A percentile compares a stretch with the other conserved stretches of the same genome.
Evolutionary conservation across 2,329 filamentous ascomycete species (phyloP).

Genomic region (Trichoderma sp.): DNA sequence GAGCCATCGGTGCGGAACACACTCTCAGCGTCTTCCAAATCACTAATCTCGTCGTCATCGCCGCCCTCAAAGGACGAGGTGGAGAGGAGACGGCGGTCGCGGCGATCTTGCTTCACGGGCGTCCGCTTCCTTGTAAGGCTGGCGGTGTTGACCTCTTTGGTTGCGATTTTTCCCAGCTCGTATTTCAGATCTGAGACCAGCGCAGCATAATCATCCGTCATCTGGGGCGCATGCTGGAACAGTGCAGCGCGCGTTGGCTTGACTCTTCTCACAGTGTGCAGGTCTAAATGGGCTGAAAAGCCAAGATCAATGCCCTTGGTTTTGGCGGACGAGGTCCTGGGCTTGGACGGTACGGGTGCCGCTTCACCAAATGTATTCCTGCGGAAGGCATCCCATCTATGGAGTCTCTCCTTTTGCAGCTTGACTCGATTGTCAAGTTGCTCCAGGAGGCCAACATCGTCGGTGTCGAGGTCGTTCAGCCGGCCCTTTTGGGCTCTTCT

Average conservation of each 20-base stretch:
- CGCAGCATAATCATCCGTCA: constrained; percentile 49
- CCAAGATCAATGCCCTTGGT: constrained; percentile 56
- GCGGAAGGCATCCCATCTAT: constrained; percentile 74
- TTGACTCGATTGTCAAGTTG: constrained; percentile 71
- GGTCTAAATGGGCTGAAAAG: constrained; percentile 56
- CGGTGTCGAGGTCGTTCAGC: constrained; percentile 59
- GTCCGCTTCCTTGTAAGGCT: constrained; percentile 9
- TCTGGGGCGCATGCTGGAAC: constrained; percentile 32
- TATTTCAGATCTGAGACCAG: constrained; percentile 49
- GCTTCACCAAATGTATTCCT: constrained; percentile 49
- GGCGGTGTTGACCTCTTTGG: constrained; percentile 27
- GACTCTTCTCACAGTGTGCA: constrained; percentile 48
- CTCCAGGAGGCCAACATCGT: constrained; percentile 61
- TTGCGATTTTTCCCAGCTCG: constrained; percentile 44
- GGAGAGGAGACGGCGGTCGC: constrained; percentile 22
- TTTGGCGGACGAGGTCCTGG: constrained; percentile 32
- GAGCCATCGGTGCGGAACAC: constrained; percentile 32
- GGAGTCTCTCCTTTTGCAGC: constrained; percentile 68
- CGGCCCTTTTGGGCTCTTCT: constrained; percentile 63
- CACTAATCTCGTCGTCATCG: constrained; percentile 50
- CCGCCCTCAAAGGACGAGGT: constrained; percentile 25
- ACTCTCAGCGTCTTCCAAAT: constrained; percentile 53
- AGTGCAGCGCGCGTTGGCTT: constrained; percentile 34
- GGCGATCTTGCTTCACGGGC: constrained; percentile 25
- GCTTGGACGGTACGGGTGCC: constrained; percentile 32